phyloP scores from a whole-genome alignment of 441 rosid species.

The Gossypium schwendimanii region DNA sequence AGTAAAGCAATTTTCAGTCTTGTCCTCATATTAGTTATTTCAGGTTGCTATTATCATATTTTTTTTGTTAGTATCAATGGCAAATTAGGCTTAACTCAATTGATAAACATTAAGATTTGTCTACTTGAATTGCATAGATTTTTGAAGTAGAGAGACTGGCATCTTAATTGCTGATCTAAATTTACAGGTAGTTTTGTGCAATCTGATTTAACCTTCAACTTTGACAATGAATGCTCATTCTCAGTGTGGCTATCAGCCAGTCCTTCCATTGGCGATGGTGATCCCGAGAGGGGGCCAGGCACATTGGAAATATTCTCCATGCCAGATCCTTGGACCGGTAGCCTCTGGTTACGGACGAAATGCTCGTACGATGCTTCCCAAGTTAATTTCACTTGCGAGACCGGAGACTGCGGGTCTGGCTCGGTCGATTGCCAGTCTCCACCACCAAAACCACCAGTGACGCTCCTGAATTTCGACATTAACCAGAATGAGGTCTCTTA shows the following conservation, averaged over 20 bases:
- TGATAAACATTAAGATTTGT: no score
- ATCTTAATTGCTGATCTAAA: neutral
- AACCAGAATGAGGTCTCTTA: conserved; percentile 15
- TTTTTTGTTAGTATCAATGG: neutral
- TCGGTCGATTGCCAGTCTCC: conserved; percentile 13
- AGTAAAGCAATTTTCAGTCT: neutral
- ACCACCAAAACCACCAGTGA: conserved; percentile 18
- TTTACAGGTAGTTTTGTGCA: neutral
- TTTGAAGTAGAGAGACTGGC: neutral
- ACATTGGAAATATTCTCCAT: conserved; percentile 13
- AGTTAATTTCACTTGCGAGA: conserved; percentile 21
- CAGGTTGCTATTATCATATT: neutral
- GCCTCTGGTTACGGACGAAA: conserved; percentile 24
- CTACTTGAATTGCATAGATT: neutral
- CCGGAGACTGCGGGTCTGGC: conserved; percentile 29
- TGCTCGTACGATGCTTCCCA: conserved; percentile 13
- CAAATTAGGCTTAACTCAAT: neutral
- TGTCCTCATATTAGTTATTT: neutral
- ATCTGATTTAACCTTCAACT: conserved; percentile 13
- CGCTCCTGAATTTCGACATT: conserved; percentile 19
- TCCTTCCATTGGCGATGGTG: conserved; percentile 22
- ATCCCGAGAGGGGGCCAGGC: conserved; percentile 9
- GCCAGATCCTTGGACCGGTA: conserved; percentile 27
- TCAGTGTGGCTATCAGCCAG: conserved; percentile 24
- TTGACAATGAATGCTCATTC: conserved; percentile 22